Base-by-base conservation (phyloP, 257 asterid species). In the Jasminum sambac region DNA sequence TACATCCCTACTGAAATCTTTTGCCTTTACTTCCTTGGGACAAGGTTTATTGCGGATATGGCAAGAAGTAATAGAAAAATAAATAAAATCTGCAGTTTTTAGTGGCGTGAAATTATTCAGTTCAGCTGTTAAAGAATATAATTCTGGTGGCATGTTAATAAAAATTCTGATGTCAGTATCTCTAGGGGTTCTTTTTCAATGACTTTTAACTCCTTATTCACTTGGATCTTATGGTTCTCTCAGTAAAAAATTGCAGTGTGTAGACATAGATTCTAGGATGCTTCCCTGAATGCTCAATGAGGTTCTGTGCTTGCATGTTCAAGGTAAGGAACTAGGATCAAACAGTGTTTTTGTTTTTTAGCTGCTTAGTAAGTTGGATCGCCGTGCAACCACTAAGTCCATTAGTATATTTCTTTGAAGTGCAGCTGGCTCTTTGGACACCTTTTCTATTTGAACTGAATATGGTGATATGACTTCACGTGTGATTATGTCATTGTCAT, bases 211-310 rank as follows among this genome's bases (percentile, higher is more conserved):
- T 55, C 30, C 7, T 23, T 7, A 9, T 55, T 55, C 16, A 55
- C 26, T 55, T 55, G 4, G 34, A 23, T 55, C 30, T 55, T 55
- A 17, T 55, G 30, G 8, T 55, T 19, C 62, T 13, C 26, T 3
- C 5, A 55, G 34, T 8, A 19, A 55, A 21, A 50, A 21, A 14
- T 8, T 14, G 24, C 34, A 55, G 16, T 55, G 34, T 10, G 11
- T 50, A 2, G 26, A 50, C 60, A 50, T 2, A 55, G 62, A 55
- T 19, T 23, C 11, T 55, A 55, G 16, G 62, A 23, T 3, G 34
- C 62, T 55, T 55, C 62, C 62, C 62, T 21, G 26, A 55, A 55
- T 55, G 34, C 62, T 55, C 62, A 55, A 17, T 17, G 24, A 48
- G 6, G 59, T 16, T 39, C 7, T 48, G 59, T n/a, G 59, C n/a